Percentiles rank a stretch among this genome's conserved stretches.
phyloP scores from a whole-genome alignment of 2,329 filamentous ascomycete genomes.

The Talaromyces sp. region DNA sequence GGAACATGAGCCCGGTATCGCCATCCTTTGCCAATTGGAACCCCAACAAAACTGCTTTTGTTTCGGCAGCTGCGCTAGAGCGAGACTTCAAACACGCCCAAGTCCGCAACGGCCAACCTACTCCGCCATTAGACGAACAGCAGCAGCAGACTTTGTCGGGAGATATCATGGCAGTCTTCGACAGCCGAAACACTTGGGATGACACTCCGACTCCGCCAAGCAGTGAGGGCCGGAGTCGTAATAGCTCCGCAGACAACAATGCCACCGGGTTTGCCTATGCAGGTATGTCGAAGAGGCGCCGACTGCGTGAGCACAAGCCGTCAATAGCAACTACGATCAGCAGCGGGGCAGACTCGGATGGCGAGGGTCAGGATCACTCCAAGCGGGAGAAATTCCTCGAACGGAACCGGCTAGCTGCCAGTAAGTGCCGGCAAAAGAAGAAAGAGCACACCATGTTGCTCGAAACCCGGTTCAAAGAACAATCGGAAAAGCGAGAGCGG shows the following conservation, averaged over 20 bases:
- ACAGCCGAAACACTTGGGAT: constrained; percentile 16
- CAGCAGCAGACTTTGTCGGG: constrained; percentile 15
- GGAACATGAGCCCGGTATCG: constrained; percentile 32
- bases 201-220: constrained; percentile 19
- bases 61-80: constrained; percentile 26
- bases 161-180: constrained; percentile 8
- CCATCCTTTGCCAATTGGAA: constrained; percentile 29
- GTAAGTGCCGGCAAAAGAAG: constrained; percentile 62
- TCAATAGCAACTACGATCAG: constrained; percentile 21
- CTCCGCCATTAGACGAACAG: constrained; percentile 33
- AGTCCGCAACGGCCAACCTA: constrained; percentile 40
- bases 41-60: constrained; percentile 26
- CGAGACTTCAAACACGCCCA: constrained; percentile 34
- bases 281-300: constrained; percentile 22
- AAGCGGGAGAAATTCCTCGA: constrained; percentile 55
- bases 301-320: constrained; percentile 20
- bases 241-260: constrained; percentile 14
- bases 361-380: constrained; percentile 25
- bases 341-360: constrained; percentile 26
- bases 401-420: constrained; percentile 58
- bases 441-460: constrained; percentile 55
- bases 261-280: constrained; percentile 1
- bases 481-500: constrained; percentile 32
- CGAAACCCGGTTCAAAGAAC: constrained; percentile 41
- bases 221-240: constrained; percentile 10